Evolutionary conservation across 169 alveolate species (phyloP), one percentile per base, ranked within the genome.

Genomic region (Amoebophrya sp.): DNA sequence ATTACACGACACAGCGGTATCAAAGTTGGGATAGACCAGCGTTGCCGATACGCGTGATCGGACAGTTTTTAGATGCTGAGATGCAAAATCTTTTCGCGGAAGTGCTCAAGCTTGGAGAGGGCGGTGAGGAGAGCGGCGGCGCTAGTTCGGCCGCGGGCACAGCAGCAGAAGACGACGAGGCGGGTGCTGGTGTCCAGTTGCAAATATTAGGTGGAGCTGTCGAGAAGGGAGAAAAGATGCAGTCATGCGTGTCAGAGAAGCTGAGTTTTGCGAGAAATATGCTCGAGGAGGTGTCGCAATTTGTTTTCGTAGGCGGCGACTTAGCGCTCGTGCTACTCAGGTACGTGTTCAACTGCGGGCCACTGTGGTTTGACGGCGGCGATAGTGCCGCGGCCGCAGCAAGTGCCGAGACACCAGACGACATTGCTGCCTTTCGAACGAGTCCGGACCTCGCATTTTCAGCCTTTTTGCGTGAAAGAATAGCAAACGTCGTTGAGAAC

Each of bases 241-340:
- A 65, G 83, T 6, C 10, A 29, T 6, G 38, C n/a, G 38, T 65
- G 38, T n/a, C n/a, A n/a, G 83, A 65, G 26, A 65, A 65, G 83
- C 3, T 65, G 38, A 0, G 38, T 6, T 6, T 18, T 36, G 33
- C 33, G 33, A 1, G 83, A 6, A 65, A 65, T 36, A 18, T 26
- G 33, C 83, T 65, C 83, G 83, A 65, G 83, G 83, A 65, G n/a
- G 38, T 65, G 12, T 65, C 83, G 83, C 83, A 65, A 26, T 65
- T 65, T 29, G 18, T 29, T 36, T 65, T 65, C 26, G 12, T 6
- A 10, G 83, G 83, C 83, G 83, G 83, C 33, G 26, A 65, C 33
- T 18, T 65, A 6, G 33, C 33, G 38, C 83, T 65, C 39, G 26
- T 65, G 18, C 83, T 65, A 10, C 2, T 65, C 36, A 29, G 83